Percentiles rank a stretch among this genome's conserved stretches.
These are phyloP conservation scores for Cryptococcus sp. DNA, from an alignment of 1,284 basidiomycete genomes.

Conservation along the genomic window DNA sequence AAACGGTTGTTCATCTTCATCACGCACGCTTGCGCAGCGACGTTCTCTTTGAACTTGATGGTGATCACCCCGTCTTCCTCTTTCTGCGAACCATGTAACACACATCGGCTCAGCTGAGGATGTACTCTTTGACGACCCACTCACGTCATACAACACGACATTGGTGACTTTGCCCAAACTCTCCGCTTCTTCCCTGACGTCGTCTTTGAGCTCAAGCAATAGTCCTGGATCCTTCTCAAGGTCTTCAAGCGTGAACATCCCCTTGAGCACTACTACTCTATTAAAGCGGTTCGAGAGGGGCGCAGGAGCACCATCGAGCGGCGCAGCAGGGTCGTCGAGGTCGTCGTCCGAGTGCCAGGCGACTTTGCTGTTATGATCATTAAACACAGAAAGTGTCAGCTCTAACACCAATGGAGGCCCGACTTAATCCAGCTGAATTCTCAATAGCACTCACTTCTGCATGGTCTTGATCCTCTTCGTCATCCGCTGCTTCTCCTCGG, in stretches of 20 bases:
- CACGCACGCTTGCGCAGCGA: constrained; percentile 86
- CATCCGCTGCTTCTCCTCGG: constrained; percentile 76
- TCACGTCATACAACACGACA: constrained; percentile 92
- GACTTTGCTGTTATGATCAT: constrained; percentile 46
- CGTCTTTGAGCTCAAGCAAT: constrained; percentile 90
- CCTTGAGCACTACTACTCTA: constrained; percentile 85
- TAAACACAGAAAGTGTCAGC: background rate
- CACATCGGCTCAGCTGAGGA: constrained; percentile 4
- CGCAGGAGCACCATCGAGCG: constrained; percentile 29
- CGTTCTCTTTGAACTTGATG: constrained; percentile 85
- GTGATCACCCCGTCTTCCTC: constrained; percentile 95
- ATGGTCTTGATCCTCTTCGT: constrained; percentile 80
- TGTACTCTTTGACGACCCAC: constrained; percentile 43
- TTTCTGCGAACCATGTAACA: constrained; percentile 59
- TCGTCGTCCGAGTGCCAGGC: constrained; percentile 48
- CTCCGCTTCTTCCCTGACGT: constrained; percentile 92
- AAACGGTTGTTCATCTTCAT: constrained; percentile 95
- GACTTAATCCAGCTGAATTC: background rate
- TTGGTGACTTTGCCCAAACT: constrained; percentile 93
- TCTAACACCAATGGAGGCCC: background rate
- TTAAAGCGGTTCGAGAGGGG: constrained; percentile 60
- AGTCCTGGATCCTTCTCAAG: constrained; percentile 84
- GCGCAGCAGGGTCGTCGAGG: constrained; percentile 37
- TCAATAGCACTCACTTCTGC: constrained; percentile 68
- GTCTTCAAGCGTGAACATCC: constrained; percentile 91